Conservation (phyloP, 345 rosid species). For the Streptanthus diversifolius region DNA sequence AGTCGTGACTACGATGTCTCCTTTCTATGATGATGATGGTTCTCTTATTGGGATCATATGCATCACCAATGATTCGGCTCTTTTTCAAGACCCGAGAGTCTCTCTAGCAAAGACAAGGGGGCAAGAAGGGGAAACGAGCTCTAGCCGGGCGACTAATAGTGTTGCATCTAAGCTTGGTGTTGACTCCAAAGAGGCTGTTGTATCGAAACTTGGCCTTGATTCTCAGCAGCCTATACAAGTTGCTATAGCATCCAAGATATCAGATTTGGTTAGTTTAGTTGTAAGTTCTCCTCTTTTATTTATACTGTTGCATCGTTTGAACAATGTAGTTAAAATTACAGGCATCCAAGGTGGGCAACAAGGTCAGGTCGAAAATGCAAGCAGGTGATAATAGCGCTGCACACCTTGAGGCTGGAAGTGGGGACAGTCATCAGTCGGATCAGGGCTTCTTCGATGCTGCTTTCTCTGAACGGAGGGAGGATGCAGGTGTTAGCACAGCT, state of each 20-base stretch:
- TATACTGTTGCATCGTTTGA: constrained; percentile 32
- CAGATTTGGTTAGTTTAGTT: constrained; percentile 69
- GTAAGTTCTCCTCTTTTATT: background rate
- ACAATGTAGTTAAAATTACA: constrained; percentile 36
- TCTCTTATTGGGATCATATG: constrained; percentile 73
- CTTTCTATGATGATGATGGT: constrained; percentile 75
- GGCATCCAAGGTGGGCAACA: constrained; percentile 81
- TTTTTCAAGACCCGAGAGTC: constrained; percentile 48
- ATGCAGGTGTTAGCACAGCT: constrained; percentile 73
- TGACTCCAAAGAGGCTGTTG: constrained; percentile 48
- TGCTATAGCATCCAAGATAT: constrained; percentile 77
- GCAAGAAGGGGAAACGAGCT: constrained; percentile 50
- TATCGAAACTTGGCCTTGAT: constrained; percentile 69
- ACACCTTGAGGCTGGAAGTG: constrained; percentile 70
- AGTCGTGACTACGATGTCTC: constrained; percentile 68
- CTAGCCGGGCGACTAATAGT: constrained; percentile 34
- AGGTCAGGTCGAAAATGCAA: constrained; percentile 74
- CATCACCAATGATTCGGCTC: constrained; percentile 61
- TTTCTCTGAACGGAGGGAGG: constrained; percentile 63
- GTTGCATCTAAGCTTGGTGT: constrained; percentile 61
- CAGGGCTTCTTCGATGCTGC: constrained; percentile 60
- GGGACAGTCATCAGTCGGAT: constrained; percentile 69
- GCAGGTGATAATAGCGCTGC: constrained; percentile 46
- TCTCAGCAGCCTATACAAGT: constrained; percentile 86
- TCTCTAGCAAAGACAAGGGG: constrained; percentile 34